Base-by-base conservation (phyloP, 768 basidiomycete species). In the Termitomyces sp. region DNA sequence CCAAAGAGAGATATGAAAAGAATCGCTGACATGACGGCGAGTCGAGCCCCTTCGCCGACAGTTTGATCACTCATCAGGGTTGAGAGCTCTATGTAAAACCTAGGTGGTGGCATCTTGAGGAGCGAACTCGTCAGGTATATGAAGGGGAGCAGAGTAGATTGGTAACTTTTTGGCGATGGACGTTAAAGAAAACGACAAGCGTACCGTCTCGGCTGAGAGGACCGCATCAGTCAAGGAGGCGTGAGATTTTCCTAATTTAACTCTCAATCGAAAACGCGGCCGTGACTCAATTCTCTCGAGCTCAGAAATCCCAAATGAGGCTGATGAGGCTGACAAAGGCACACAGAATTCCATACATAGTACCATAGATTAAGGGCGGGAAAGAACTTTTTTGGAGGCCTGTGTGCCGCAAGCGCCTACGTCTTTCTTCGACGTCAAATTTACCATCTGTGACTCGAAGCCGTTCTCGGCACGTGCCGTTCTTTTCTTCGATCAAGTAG, bases 1-100 rank as follows among this genome's bases (percentile, higher is more conserved):
- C 87, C 87, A 32, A 83, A 75, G 42, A 90, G 77, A 40, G 88
- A 90, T 3, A 84, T 71, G 37, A 73, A 58, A 47, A 87, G 77
- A 51, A 90, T 83, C 28, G 73, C 66, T 5, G 78, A 60, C 71
- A 84, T 81, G 14, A 79, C 76, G 26, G 43, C 42, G 14, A 66
- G 45, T 11, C 62, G 63, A 48, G 64, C 58, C 34, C 62, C 47
- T 11, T 45, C 53, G 30, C 10, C 30, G 9, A 32, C 30, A n/a
- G 21, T 15, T 32, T 52, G 51, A 44, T 51, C 10, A 34, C 12
- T 30, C 9, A 3, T 24, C 43, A 22, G 15, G 22, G 32, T 22
- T 32, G 38, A 6, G 19, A 45, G 26, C n/a, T 17, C 47, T 3
- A 30, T 24, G n/a, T 34, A 2, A 12, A n/a, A 43, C 22, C 5